A percentile compares a stretch with the other conserved stretches of the same genome.
These are phyloP conservation scores for Candolleomyces eurysporus DNA, from an alignment of 768 basidiomycete species.

Conservation along the genomic window DNA sequence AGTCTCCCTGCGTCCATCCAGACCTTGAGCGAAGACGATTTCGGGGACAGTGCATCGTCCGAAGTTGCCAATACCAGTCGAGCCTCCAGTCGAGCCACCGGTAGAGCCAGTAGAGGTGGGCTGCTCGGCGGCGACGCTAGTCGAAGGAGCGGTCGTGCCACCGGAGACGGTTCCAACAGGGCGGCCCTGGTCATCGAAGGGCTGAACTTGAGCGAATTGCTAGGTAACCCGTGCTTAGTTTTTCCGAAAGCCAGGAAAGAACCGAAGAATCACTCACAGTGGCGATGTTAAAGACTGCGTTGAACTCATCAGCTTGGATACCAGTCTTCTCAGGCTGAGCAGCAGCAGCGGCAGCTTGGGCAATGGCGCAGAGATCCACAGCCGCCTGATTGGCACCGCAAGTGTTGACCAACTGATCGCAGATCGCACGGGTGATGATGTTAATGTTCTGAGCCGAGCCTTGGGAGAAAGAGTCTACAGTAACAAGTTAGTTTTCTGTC, in stretches of 20 bases:
- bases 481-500: background rate
- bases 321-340: constrained; percentile 40
- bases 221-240: constrained; percentile 12
- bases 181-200: constrained; percentile 39
- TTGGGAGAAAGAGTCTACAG: constrained; percentile 44
- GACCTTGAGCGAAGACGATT: constrained; percentile 54
- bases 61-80: constrained; percentile 38
- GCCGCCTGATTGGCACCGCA: constrained; percentile 58
- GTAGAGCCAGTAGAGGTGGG: constrained; percentile 17
- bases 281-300: constrained; percentile 37
- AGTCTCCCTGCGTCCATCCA: constrained; percentile 54
- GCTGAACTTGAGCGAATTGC: constrained; percentile 37
- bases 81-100: constrained; percentile 9
- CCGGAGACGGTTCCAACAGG: constrained; percentile 24
- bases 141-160: constrained; percentile 12
- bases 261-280: constrained; percentile 28
- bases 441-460: constrained; percentile 54
- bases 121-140: constrained; percentile 12
- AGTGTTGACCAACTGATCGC: constrained; percentile 48
- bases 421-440: constrained; percentile 56
- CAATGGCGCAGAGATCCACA: constrained; percentile 44
- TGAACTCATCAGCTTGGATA: constrained; percentile 55
- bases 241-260: constrained; percentile 4
- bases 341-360: constrained; percentile 39
- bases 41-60: constrained; percentile 52